Evolutionary conservation across 2,329 filamentous ascomycete genomes (phyloP).

Genomic region (Claviceps sp.): DNA sequence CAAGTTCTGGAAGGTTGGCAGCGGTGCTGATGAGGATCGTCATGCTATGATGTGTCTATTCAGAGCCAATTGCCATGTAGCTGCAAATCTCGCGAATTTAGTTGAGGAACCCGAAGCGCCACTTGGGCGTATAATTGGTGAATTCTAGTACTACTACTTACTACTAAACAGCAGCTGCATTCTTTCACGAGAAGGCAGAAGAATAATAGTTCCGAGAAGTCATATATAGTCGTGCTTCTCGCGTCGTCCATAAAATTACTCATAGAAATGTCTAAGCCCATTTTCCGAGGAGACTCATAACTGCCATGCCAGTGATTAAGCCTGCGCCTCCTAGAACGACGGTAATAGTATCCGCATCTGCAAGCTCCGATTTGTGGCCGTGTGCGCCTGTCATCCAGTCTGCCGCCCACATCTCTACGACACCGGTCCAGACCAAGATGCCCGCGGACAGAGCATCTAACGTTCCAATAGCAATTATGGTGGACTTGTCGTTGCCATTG

Average conservation of each 20-base stretch:
- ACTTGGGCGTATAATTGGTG: not conserved
- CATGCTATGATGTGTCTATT: not conserved
- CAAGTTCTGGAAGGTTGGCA: not conserved
- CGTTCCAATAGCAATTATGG: conserved; percentile 58
- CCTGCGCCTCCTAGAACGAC: conserved; percentile 37
- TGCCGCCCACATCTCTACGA: conserved; percentile 67
- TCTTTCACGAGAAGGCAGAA: not conserved
- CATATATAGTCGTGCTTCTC: not conserved
- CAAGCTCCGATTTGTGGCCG: conserved; percentile 33
- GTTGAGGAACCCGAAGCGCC: not conserved
- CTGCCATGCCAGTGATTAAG: conserved; percentile 46
- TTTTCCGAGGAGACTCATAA: conserved; percentile 64
- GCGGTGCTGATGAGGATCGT: not conserved
- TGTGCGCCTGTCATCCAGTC: conserved; percentile 51
- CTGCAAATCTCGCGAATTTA: not conserved
- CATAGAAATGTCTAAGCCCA: conserved; percentile 42
- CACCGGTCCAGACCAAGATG: conserved; percentile 65
- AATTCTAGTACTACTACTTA: not conserved
- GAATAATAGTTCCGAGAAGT: not conserved
- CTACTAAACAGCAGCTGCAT: not conserved
- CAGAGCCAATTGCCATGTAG: not conserved
- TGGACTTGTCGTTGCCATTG: conserved; percentile 58
- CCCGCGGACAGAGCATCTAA: conserved; percentile 62
- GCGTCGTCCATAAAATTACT: not conserved
- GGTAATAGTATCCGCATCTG: conserved; percentile 33